A percentile compares a stretch with the other conserved stretches of the same genome.
Evolutionary conservation across 2,329 filamentous ascomycete genomes (phyloP).

Genomic region (Esteya vermicola): DNA sequence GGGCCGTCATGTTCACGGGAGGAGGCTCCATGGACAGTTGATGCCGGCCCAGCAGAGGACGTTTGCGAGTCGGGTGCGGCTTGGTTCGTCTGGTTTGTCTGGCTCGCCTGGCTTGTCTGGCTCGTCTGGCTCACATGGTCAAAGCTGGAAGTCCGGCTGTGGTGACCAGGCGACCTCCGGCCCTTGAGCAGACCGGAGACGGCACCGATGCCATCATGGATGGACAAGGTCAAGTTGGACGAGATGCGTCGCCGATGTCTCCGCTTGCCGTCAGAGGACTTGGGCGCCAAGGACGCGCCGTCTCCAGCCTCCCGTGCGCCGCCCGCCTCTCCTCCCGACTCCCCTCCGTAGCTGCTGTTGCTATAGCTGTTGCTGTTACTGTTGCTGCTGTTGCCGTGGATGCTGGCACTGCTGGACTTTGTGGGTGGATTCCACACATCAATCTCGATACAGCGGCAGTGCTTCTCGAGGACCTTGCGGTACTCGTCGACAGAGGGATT

Average conservation of each 20-base stretch:
- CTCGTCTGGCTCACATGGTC: slow-evolving; percentile 13
- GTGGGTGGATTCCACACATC: slow-evolving; percentile 76
- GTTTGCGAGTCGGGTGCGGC: no score
- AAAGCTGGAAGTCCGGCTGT: slow-evolving; percentile 25
- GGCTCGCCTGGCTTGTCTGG: no score
- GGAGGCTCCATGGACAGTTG: no score
- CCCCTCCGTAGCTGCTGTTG: no score
- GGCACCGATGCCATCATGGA: slow-evolving; percentile 26
- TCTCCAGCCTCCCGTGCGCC: no score
- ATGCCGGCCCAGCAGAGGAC: no score
- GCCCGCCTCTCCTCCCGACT: no score
- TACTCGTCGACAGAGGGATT: slow-evolving; percentile 68
- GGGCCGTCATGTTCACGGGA: no score
- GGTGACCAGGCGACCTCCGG: slow-evolving; percentile 12
- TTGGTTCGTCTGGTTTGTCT: no score
- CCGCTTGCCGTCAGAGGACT: no score
- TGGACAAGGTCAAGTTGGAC: slow-evolving; percentile 16
- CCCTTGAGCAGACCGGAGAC: slow-evolving; percentile 4
- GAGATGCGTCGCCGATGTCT: slow-evolving; percentile 24
- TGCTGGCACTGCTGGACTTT: slow-evolving; percentile 16
- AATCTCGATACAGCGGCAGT: slow-evolving; percentile 85
- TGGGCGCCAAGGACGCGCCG: no score
- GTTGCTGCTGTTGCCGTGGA: not conserved
- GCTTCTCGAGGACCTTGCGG: slow-evolving; percentile 54
- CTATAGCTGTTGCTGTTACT: not conserved